Evolutionary conservation across 495 filamentous ascomycete species (phyloP).

Genomic region (Penicillium taxi): DNA sequence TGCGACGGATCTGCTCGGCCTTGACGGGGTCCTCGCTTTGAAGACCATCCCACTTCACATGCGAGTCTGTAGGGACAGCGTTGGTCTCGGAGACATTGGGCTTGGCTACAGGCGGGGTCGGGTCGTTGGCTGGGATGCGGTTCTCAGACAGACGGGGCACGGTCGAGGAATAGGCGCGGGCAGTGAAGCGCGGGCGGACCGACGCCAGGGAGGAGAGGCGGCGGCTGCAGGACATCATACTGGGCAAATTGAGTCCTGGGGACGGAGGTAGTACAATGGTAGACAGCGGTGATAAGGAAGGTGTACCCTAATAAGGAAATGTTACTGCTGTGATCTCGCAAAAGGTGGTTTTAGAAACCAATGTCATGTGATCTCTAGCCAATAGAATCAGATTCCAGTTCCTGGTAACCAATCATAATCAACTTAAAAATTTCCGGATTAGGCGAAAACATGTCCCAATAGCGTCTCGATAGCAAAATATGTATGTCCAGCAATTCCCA

Average conservation of each 20-base stretch:
- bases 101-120: slow-evolving; percentile 50
- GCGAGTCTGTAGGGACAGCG: slow-evolving; percentile 45
- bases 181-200: slow-evolving; percentile 28
- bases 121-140: slow-evolving; percentile 47
- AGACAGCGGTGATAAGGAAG: slow-evolving; percentile 14
- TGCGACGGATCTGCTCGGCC: slow-evolving; percentile 49
- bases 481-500: too few species aligned
- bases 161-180: slow-evolving; percentile 43
- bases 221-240: slow-evolving; percentile 52
- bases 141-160: slow-evolving; percentile 42
- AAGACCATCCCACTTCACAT: slow-evolving; percentile 33
- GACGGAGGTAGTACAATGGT: slow-evolving; percentile 12
- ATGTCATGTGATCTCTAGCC: too few species aligned
- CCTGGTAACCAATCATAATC: too few species aligned
- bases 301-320: too few species aligned
- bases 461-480: too few species aligned
- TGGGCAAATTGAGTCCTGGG: slow-evolving; percentile 25
- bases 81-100: slow-evolving; percentile 60
- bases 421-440: too few species aligned
- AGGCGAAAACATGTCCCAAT: too few species aligned
- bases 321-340: too few species aligned
- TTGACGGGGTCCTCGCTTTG: slow-evolving; percentile 53
- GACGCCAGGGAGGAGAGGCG: slow-evolving; percentile 37
- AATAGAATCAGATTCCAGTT: too few species aligned
- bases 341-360: too few species aligned